Evolutionary conservation across 257 asterid species (phyloP).

Genomic region (Nicotiana attenuata): DNA sequence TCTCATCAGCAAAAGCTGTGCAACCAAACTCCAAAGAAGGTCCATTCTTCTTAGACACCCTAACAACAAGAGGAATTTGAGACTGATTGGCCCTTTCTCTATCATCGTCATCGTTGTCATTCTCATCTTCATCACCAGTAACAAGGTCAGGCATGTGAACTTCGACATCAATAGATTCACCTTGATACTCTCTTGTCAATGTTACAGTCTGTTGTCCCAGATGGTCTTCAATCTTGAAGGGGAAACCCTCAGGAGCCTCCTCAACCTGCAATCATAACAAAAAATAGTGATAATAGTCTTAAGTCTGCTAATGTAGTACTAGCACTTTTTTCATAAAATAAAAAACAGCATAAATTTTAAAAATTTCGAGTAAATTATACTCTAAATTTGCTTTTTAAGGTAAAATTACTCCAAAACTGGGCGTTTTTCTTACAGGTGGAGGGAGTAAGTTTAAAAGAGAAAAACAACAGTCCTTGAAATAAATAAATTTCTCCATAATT

Average conservation of each 20-base stretch:
- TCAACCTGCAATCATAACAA: slow-evolving; percentile 31
- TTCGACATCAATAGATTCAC: slow-evolving; percentile 60
- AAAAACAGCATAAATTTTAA: background rate
- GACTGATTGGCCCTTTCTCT: slow-evolving; percentile 24
- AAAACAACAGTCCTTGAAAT: background rate
- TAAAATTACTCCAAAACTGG: background rate
- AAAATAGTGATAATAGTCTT: background rate
- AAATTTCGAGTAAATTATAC: no score
- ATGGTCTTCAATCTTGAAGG: slow-evolving; percentile 63
- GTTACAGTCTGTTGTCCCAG: slow-evolving; percentile 64
- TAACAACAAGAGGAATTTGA: slow-evolving; percentile 57
- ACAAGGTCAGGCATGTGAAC: slow-evolving; percentile 67
- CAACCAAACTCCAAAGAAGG: slow-evolving; percentile 67
- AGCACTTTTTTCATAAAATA: background rate
- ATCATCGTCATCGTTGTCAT: slow-evolving; percentile 26
- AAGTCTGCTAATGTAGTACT: background rate
- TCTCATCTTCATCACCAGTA: slow-evolving; percentile 35
- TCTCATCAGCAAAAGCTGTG: slow-evolving; percentile 69
- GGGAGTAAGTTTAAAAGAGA: background rate
- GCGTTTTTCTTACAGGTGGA: background rate
- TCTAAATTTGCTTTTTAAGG: background rate
- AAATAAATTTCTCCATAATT: background rate
- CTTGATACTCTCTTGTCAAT: slow-evolving; percentile 53
- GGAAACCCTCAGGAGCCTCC: slow-evolving; percentile 54
- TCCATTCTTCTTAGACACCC: slow-evolving; percentile 55